Conservation (phyloP, 192 early-diverging fungal genomes). For the Coemansia sp. region DNA sequence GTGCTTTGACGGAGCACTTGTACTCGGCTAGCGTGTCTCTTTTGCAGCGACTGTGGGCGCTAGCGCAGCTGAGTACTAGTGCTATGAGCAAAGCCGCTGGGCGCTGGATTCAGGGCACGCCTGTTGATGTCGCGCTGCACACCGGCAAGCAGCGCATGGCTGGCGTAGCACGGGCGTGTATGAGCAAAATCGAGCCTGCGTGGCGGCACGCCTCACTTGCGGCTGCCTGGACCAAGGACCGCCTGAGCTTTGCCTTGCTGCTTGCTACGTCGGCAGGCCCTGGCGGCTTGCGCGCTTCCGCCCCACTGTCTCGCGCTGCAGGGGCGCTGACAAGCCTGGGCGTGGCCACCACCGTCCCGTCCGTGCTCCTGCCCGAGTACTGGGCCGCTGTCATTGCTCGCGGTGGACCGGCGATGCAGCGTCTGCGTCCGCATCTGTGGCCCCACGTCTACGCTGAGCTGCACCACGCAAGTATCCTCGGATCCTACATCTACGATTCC, state of each 20-base stretch:
- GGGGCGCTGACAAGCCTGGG: slow-evolving; percentile 7
- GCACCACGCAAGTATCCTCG: neutral
- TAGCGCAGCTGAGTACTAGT: neutral
- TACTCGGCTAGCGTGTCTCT: neutral
- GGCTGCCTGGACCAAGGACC: neutral
- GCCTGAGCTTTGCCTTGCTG: slow-evolving; percentile 1
- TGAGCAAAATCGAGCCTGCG: neutral
- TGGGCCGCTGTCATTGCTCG: slow-evolving; percentile 23
- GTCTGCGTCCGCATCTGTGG: slow-evolving; percentile 53
- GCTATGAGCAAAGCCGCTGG: neutral
- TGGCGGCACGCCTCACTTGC: slow-evolving; percentile 5
- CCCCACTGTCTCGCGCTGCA: neutral
- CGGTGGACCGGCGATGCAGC: slow-evolving; percentile 37
- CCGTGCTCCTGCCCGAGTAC: slow-evolving; percentile 36
- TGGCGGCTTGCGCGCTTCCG: neutral
- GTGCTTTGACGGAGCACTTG: neutral
- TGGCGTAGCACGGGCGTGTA: neutral
- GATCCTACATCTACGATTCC: slow-evolving; percentile 5
- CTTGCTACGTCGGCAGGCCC: neutral
- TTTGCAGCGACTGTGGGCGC: slow-evolving; percentile 3
- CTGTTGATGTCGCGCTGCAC: neutral
- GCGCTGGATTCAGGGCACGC: neutral
- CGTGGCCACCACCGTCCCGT: slow-evolving; percentile 16
- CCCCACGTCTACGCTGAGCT: slow-evolving; percentile 13
- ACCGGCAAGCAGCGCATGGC: neutral